Evolutionary conservation across 2,329 filamentous ascomycete species (phyloP).

Genomic region (Trichoderma sp.): DNA sequence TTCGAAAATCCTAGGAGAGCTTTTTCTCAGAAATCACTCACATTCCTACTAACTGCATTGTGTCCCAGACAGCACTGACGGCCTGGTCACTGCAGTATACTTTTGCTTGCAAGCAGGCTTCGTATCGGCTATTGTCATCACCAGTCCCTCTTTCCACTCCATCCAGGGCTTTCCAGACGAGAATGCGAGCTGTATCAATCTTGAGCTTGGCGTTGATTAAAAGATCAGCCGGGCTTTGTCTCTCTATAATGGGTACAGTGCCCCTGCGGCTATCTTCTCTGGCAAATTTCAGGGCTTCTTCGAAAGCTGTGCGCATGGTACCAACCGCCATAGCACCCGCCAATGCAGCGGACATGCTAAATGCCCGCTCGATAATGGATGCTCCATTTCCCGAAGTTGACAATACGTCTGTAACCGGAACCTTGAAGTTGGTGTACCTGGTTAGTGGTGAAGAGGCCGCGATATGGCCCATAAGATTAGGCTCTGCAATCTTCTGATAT

Average conservation of each 20-base stretch:
- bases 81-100: not conserved
- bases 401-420: not conserved
- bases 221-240: not conserved
- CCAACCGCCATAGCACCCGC: conserved; percentile 5
- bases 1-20: not conserved
- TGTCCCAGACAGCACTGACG: not conserved
- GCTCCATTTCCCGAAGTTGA: not conserved
- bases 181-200: not conserved
- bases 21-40: not conserved
- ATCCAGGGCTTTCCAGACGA: conserved; percentile 1
- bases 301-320: not conserved
- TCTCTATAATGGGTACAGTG: not conserved
- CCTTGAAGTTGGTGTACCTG: not conserved
- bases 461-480: conserved; percentile 7
- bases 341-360: conserved; percentile 3
- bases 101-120: conserved; percentile 3
- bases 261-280: conserved; percentile 3
- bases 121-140: not conserved
- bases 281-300: not conserved
- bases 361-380: not conserved
- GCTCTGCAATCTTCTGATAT: not conserved
- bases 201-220: conserved; percentile 1
- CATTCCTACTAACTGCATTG: conserved; percentile 5
- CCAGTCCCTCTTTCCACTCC: not conserved
- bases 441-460: not conserved